Evolutionary conservation across 768 basidiomycete genomes (phyloP).

Genomic region (Tylopilus sp.): DNA sequence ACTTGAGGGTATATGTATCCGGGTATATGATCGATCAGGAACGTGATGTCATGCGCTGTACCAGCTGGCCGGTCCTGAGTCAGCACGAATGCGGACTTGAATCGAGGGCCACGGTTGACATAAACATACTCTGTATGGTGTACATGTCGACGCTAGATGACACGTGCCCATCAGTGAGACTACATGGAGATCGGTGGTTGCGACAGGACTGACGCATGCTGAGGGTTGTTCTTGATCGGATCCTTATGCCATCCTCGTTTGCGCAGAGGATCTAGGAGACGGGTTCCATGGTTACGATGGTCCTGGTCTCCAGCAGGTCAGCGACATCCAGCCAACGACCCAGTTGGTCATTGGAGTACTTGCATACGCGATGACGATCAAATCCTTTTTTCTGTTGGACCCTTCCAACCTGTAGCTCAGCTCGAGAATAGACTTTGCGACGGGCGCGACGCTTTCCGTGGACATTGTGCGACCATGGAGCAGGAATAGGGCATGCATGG

Average conservation of each 20-base stretch:
- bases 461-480: constrained; percentile 25
- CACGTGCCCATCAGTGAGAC: neutral
- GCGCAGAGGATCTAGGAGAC: constrained; percentile 22
- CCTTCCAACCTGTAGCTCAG: constrained; percentile 7
- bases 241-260: constrained; percentile 28
- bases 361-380: constrained; percentile 27
- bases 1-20: constrained; percentile 67
- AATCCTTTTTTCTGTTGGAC: constrained; percentile 17
- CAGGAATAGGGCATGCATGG: constrained; percentile 26
- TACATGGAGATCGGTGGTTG: neutral
- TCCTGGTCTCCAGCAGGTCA: constrained; percentile 18
- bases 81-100: neutral
- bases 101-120: neutral
- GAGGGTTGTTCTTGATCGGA: constrained; percentile 21
- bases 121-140: constrained; percentile 25
- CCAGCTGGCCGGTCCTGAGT: constrained; percentile 36
- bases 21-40: constrained; percentile 77
- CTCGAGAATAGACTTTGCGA: constrained; percentile 23
- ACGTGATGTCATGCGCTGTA: constrained; percentile 71
- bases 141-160: constrained; percentile 29
- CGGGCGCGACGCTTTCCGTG: constrained; percentile 9
- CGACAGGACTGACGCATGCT: constrained; percentile 26
- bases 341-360: constrained; percentile 8
- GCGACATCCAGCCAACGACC: neutral
- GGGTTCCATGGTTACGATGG: constrained; percentile 31